Evolutionary conservation across 2,329 filamentous ascomycete species (phyloP).

Genomic region (Botryotinia narcissicola): DNA sequence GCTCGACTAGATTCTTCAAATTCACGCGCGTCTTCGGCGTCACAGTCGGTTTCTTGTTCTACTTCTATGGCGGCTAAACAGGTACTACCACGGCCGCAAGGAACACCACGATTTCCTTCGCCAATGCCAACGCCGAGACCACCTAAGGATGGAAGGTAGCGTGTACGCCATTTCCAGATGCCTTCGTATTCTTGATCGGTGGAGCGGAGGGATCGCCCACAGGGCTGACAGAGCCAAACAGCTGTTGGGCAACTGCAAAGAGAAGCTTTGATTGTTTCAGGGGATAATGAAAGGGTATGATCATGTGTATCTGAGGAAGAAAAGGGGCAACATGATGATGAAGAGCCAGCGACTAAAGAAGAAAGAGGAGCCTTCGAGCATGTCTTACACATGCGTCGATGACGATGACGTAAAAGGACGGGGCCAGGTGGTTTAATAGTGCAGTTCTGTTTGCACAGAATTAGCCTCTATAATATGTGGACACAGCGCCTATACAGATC

Average conservation of each 20-base stretch:
- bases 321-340: background rate
- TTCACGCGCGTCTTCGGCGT: slow-evolving; percentile 66
- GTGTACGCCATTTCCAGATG: slow-evolving; percentile 86
- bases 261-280: slow-evolving; percentile 37
- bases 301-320: slow-evolving; percentile 3
- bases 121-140: slow-evolving; percentile 84
- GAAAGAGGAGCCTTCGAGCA: slow-evolving; percentile 72
- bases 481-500: background rate
- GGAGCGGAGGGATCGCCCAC: slow-evolving; percentile 67
- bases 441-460: slow-evolving; percentile 66
- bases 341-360: slow-evolving; percentile 41
- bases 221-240: slow-evolving; percentile 84
- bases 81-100: slow-evolving; percentile 73
- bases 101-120: slow-evolving; percentile 82
- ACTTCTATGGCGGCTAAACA: slow-evolving; percentile 77
- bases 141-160: slow-evolving; percentile 77
- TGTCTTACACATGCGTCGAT: slow-evolving; percentile 75
- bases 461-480: slow-evolving; percentile 1
- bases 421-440: slow-evolving; percentile 76
- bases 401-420: slow-evolving; percentile 65
- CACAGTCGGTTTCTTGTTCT: slow-evolving; percentile 82
- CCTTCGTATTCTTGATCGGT: slow-evolving; percentile 58
- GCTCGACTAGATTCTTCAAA: slow-evolving; percentile 28
- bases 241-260: slow-evolving; percentile 43
- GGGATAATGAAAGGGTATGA: slow-evolving; percentile 49